Evolutionary conservation across 2,329 filamentous ascomycete species (phyloP).

Genomic region (Nigrospora oryzae): DNA sequence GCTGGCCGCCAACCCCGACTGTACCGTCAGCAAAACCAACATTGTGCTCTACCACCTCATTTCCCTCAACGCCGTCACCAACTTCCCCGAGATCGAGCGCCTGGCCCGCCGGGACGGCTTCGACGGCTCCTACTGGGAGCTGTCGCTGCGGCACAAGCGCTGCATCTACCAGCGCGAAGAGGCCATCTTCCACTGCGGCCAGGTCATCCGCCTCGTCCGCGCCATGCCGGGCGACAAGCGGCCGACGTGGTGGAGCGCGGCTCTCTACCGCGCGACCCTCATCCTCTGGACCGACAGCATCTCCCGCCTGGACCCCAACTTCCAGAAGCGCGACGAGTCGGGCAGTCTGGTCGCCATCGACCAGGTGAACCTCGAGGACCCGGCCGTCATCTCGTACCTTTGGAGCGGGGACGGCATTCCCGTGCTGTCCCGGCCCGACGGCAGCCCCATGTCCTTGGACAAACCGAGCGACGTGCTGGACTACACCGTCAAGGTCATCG

Average conservation of each 20-base stretch:
- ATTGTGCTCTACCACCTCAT: conserved; percentile 64
- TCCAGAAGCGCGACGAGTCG: conserved; percentile 18
- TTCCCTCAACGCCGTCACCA: conserved; percentile 58
- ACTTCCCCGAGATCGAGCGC: conserved; percentile 59
- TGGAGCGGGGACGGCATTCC: conserved; percentile 28
- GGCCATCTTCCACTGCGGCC: conserved; percentile 58
- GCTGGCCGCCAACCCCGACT: conserved; percentile 45
- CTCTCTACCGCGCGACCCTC: conserved; percentile 58
- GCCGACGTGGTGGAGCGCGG: conserved; percentile 64
- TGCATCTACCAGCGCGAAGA: conserved; percentile 58
- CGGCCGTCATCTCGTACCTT: conserved; percentile 24
- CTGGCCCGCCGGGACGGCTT: conserved; percentile 54
- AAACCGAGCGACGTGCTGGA: conserved; percentile 28
- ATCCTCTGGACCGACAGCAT: conserved; percentile 57
- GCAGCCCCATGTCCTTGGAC: conserved; percentile 24
- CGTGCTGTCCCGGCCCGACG: conserved; percentile 24
- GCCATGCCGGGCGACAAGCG: conserved; percentile 51
- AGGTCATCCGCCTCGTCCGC: conserved; percentile 53
- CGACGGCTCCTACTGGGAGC: conserved; percentile 45
- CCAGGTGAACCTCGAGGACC: conserved; percentile 29
- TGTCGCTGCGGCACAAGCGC: conserved; percentile 48
- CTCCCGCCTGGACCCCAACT: conserved; percentile 34
- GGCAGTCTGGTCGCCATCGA: conserved; percentile 25
- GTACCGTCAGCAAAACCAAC: conserved; percentile 54
- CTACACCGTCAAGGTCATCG: conserved; percentile 30